Percentiles rank a stretch among this genome's conserved stretches.
Conservation (phyloP, 208 protist genomes). For the Naegleria gruberi region DNA sequence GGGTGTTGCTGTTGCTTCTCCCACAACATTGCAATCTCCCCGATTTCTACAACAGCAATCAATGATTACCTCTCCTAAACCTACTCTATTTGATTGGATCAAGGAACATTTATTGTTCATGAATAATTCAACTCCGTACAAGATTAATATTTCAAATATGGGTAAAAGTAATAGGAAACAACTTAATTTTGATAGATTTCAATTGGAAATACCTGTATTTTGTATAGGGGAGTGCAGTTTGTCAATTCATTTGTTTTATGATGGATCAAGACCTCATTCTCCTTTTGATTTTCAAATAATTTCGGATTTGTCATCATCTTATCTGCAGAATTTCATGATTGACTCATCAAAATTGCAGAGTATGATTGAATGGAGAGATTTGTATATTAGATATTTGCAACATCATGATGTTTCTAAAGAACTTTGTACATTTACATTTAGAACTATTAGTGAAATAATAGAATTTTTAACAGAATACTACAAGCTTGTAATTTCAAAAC, state of each 20-base stretch:
- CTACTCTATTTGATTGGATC: background rate
- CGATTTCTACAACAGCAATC: too few relatives aligned
- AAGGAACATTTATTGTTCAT: background rate
- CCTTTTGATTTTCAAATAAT: constrained; percentile 3
- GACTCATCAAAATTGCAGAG: background rate
- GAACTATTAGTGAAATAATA: background rate
- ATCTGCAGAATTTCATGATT: background rate
- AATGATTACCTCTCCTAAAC: background rate
- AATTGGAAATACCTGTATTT: background rate
- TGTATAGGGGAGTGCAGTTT: background rate
- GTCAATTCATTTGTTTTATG: background rate
- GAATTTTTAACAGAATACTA: background rate
- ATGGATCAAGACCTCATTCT: background rate
- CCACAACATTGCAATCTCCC: too few relatives aligned
- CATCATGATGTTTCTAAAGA: background rate
- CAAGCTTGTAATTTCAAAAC: background rate
- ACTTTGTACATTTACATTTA: background rate
- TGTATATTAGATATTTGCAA: background rate
- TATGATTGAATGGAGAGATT: background rate
- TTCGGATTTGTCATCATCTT: background rate
- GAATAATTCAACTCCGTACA: background rate
- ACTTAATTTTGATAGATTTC: background rate
- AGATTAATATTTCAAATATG: background rate
- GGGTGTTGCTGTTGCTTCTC: too few relatives aligned
- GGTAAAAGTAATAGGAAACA: background rate